These are phyloP conservation scores for Aspergillus quadricinctus DNA, from an alignment of 2,329 filamentous ascomycete species.

Conservation along the genomic window DNA sequence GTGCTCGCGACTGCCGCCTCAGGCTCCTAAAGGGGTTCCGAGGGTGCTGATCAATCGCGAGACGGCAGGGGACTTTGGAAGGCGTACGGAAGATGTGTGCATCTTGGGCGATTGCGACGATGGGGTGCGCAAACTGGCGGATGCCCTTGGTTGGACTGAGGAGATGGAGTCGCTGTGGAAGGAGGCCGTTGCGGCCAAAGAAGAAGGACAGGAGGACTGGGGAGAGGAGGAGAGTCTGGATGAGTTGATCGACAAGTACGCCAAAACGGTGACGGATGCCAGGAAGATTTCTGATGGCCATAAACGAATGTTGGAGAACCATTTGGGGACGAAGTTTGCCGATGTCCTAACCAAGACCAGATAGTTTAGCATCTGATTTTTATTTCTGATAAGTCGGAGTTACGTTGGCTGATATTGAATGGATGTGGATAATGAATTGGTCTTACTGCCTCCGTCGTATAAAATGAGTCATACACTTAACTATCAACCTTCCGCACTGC, in stretches of 20 bases:
- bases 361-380: conserved; percentile 8
- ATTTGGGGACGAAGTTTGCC: conserved; percentile 21
- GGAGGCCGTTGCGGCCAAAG: conserved; percentile 53
- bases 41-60: conserved; percentile 78
- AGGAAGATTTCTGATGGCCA: conserved; percentile 40
- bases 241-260: conserved; percentile 49
- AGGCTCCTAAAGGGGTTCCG: conserved; percentile 56
- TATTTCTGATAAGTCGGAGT: too few relatives aligned
- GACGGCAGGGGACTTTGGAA: conserved; percentile 68
- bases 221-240: conserved; percentile 44
- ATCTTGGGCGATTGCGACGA: conserved; percentile 71
- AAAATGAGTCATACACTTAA: not conserved
- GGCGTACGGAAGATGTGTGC: conserved; percentile 68
- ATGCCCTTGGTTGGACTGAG: conserved; percentile 70
- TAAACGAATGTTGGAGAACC: conserved; percentile 28
- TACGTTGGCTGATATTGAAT: not conserved
- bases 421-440: not conserved
- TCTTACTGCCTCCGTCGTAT: not conserved
- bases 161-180: conserved; percentile 72
- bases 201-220: conserved; percentile 39
- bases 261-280: conserved; percentile 45
- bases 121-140: conserved; percentile 67
- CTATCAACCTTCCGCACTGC: not conserved
- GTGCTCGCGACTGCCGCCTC: conserved; percentile 68
- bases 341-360: conserved; percentile 1